phyloP scores from a whole-genome alignment of 2,329 filamentous ascomycete genomes.

The Cephalotrichum gorgonifer region DNA sequence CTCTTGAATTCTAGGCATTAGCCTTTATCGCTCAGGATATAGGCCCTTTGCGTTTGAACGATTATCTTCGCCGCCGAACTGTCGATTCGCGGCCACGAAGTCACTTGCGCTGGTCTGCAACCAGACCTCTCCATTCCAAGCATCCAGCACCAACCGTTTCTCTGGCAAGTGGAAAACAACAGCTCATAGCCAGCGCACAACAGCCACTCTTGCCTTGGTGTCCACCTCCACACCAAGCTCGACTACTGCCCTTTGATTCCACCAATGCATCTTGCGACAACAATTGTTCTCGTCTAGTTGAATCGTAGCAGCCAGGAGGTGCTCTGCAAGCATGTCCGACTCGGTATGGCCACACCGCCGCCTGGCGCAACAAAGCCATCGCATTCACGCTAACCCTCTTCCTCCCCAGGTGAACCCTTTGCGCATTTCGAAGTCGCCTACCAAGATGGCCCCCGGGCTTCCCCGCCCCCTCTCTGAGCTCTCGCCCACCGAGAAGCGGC shows the following conservation, averaged over 20 bases:
- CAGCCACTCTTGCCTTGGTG: not conserved
- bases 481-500: constrained; percentile 70
- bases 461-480: constrained; percentile 81
- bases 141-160: not conserved
- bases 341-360: not conserved
- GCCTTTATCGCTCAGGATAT: too few relatives aligned
- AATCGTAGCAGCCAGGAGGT: not conserved
- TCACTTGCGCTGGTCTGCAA: not conserved
- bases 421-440: constrained; percentile 68
- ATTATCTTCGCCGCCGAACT: not conserved
- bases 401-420: constrained; percentile 57
- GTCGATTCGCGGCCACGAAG: not conserved
- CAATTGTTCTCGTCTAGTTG: not conserved
- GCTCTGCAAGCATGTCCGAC: constrained; percentile 2
- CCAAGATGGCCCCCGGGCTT: constrained; percentile 50
- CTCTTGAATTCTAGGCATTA: not conserved
- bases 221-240: not conserved
- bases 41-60: too few relatives aligned
- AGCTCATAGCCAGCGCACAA: not conserved
- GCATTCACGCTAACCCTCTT: not conserved
- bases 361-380: not conserved
- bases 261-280: not conserved
- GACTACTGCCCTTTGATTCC: not conserved
- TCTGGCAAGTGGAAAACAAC: not conserved
- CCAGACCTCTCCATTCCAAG: not conserved